These are phyloP conservation scores for Santalum album DNA, from an alignment of 164 flowering plant species.

Conservation along the genomic window DNA sequence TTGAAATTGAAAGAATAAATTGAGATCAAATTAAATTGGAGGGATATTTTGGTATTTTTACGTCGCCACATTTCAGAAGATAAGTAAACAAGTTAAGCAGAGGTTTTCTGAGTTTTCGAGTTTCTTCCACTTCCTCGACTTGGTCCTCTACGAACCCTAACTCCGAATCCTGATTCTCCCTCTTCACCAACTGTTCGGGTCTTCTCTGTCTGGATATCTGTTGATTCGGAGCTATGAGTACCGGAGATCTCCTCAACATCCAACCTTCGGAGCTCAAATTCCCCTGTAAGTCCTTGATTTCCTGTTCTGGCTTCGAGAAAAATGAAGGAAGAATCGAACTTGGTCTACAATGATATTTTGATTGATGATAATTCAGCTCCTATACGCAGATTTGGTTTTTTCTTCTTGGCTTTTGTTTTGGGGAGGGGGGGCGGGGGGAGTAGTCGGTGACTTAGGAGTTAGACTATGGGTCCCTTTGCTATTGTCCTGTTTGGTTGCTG, in stretches of 20 bases:
- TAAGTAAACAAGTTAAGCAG: too few species aligned
- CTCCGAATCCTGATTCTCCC: neutral
- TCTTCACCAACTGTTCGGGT: too few species aligned
- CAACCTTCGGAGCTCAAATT: constrained; percentile 29
- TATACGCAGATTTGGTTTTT: neutral
- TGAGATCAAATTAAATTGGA: too few species aligned
- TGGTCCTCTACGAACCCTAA: neutral
- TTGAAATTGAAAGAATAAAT: too few species aligned
- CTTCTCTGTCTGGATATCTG: too few species aligned
- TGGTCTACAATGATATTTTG: neutral
- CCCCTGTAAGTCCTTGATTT: constrained; percentile 20
- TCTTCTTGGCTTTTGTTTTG: too few species aligned
- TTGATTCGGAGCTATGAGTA: constrained; percentile 6
- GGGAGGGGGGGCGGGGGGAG: too few species aligned
- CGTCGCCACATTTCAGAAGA: too few species aligned
- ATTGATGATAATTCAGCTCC: neutral
- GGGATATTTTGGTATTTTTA: too few species aligned
- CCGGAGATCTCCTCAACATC: constrained; percentile 23
- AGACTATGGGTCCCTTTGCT: neutral
- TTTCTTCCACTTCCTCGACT: too few species aligned
- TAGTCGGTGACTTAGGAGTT: too few species aligned
- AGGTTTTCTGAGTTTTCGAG: too few species aligned
- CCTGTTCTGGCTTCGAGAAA: neutral
- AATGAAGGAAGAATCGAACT: neutral
- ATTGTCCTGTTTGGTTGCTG: neutral